Base-by-base conservation (phyloP, 495 filamentous ascomycete genomes). In the Tirmania nivea region DNA sequence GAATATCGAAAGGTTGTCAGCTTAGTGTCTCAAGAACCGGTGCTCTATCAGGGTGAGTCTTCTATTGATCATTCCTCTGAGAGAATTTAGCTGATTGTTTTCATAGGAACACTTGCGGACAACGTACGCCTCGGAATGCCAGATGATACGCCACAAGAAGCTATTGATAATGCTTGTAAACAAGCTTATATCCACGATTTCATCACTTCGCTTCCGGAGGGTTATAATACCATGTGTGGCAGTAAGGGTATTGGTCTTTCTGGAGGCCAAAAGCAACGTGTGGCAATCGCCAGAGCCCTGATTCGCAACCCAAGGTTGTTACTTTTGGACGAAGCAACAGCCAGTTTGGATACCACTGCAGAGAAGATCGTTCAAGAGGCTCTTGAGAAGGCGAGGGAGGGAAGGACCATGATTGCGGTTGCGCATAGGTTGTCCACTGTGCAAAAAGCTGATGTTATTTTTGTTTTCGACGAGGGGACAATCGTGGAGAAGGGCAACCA, bases 321-420 rank as follows among this genome's bases (percentile, higher is more conserved):
- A 56, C 67, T 92, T 34, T 70, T 92, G 2, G 84, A 92, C 59
- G 84, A 92, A 65, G 80, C 84, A 1, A 89, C 85, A 6, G 77
- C 72, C 45, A 77, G 77, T n/a, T 68, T 88, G 37, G 84, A 92
- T 55, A 77, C 78, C 10, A 75, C 83, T 66, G 77, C 74, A 16
- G 84, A 90, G 69, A 73, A 73, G 59, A 65, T 81, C 35, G 71
- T 90, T 16, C 81, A 87, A 65, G 71, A 73, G 35, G 81, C 80
- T 1, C 72, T 88, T 51, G 78, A 80, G 56, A 66, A 72, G 45
- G 76, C 79, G 8, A 68, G 75, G 3, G 69, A 69, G 34, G 72
- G 71, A 19, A 65, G 80, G 53, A 90, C 80, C 0, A 81, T 81
- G 42, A 71, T 88, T 42, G 81, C 77, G 0, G 78, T 89, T 51